Percentiles rank a stretch among this genome's conserved stretches.
Conservation (phyloP, 345 rosid species). For the Brassica rapa region DNA sequence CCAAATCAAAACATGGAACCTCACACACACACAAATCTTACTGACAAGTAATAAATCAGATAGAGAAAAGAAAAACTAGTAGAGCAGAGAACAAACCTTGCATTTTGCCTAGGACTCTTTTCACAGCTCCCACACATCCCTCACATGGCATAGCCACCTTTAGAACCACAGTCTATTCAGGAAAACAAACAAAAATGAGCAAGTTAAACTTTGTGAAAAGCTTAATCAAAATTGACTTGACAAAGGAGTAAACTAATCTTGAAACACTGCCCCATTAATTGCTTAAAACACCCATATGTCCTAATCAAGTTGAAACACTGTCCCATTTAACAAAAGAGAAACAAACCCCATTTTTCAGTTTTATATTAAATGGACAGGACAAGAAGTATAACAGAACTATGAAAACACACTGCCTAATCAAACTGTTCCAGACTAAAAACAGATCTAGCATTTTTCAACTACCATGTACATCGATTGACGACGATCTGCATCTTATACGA, state of each 20-base stretch:
- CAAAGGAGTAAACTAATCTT: not conserved
- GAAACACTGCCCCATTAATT: not conserved
- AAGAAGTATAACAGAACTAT: too few species aligned
- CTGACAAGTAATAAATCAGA: too few species aligned
- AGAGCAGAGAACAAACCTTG: conserved; percentile 51
- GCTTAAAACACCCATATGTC: too few species aligned
- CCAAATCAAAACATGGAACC: not conserved
- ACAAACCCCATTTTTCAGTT: not conserved
- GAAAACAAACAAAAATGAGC: conserved; percentile 11
- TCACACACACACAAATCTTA: too few species aligned
- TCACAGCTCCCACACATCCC: conserved; percentile 84
- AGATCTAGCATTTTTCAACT: too few species aligned
- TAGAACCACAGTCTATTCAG: conserved; percentile 70
- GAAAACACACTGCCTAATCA: too few species aligned
- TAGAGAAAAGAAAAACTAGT: too few species aligned
- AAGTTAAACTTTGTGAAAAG: not conserved
- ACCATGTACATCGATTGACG: too few species aligned
- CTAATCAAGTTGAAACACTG: too few species aligned
- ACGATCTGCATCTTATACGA: too few species aligned
- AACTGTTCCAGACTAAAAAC: too few species aligned
- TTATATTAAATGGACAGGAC: too few species aligned
- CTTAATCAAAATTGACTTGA: not conserved
- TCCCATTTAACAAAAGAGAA: conserved; percentile 15
- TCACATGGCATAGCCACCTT: conserved; percentile 85
- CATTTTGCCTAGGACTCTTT: conserved; percentile 83